These are phyloP conservation scores for Apiospora hydei DNA, from an alignment of 2,329 filamentous ascomycete species.

Conservation along the genomic window DNA sequence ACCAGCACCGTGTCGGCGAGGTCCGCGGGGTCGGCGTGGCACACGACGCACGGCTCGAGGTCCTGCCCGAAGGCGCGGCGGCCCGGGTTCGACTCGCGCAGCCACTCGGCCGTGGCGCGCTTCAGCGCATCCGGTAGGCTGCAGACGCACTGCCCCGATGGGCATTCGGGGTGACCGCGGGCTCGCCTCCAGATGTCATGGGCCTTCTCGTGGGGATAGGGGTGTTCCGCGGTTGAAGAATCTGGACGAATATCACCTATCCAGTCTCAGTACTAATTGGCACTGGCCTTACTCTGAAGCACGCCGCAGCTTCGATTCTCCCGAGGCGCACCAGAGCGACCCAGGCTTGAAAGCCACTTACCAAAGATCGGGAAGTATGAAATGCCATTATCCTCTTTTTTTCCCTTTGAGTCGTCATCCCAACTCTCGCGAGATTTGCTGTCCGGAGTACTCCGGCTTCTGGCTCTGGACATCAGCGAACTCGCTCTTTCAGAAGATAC, in stretches of 20 bases:
- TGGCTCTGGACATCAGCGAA: neutral
- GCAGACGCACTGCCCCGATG: no score
- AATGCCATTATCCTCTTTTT: neutral
- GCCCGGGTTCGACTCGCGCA: neutral
- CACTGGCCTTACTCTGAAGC: no score
- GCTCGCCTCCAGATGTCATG: neutral
- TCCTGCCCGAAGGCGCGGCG: conserved; percentile 1
- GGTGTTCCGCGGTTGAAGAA: neutral
- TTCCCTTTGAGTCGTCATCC: neutral
- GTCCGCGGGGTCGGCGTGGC: conserved; percentile 24
- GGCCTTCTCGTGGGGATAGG: conserved; percentile 18
- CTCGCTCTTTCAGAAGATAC: no score
- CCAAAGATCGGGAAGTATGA: neutral
- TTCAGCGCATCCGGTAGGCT: neutral
- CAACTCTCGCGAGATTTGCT: neutral
- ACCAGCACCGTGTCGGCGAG: conserved; percentile 36
- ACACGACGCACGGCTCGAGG: conserved; percentile 13
- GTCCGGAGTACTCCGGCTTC: neutral
- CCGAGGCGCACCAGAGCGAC: no score
- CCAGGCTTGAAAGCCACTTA: no score
- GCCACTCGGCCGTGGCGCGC: neutral
- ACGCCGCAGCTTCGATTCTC: no score
- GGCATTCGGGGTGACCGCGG: neutral
- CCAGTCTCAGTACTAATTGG: no score
- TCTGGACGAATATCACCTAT: no score